Percentiles rank a stretch among this genome's conserved stretches.
Conservation (phyloP, 306 rosid species). For the Hippophae tibetana region DNA sequence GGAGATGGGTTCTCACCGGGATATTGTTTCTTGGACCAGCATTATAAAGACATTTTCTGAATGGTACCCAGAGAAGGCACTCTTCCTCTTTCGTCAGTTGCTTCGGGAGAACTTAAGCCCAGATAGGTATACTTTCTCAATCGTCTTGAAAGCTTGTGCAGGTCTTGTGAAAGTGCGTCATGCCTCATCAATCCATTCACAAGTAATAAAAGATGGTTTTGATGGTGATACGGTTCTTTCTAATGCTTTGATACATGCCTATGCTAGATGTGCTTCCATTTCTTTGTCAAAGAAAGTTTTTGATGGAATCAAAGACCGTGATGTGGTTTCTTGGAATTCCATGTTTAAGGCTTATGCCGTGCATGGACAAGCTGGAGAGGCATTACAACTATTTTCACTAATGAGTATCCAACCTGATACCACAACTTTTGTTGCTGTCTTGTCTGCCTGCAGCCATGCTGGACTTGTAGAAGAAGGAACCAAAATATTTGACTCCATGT, state of each 20-base stretch:
- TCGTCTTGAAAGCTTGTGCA: conserved; percentile 70
- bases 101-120: conserved; percentile 39
- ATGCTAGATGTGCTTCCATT: conserved; percentile 72
- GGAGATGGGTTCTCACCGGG: conserved; percentile 44
- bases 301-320: conserved; percentile 32
- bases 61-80: conserved; percentile 57
- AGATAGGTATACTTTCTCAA: conserved; percentile 70
- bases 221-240: conserved; percentile 47
- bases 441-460: conserved; percentile 80
- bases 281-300: conserved; percentile 54
- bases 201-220: conserved; percentile 54
- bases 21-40: conserved; percentile 80
- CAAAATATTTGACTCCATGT: conserved; percentile 44
- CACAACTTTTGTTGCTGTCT: conserved; percentile 72
- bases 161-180: conserved; percentile 52
- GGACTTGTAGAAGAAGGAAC: conserved; percentile 68
- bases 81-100: conserved; percentile 56
- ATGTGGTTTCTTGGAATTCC: conserved; percentile 86
- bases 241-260: conserved; percentile 80
- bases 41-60: conserved; percentile 59
- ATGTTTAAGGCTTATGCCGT: conserved; percentile 76
- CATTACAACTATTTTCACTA: conserved; percentile 43
- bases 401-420: conserved; percentile 58
- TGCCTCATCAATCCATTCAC: conserved; percentile 55
- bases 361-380: conserved; percentile 66